phyloP scores from a whole-genome alignment of 2,329 filamentous ascomycete genomes.

The Beauveria caledonica region DNA sequence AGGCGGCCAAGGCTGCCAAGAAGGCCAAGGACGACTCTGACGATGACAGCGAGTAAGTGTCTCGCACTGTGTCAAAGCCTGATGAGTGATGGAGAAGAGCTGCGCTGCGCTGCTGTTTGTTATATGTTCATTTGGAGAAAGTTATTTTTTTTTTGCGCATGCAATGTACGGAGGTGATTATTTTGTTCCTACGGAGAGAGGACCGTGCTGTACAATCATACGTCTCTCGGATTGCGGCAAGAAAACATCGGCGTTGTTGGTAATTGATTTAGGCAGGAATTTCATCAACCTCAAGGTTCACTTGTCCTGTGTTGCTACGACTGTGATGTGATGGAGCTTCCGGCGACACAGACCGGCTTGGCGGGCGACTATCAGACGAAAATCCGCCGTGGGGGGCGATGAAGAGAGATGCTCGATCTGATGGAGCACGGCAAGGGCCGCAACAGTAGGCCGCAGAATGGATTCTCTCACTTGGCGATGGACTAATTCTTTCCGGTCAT shows the following conservation, averaged over 20 bases:
- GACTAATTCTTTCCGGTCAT: background rate
- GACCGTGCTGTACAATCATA: constrained; percentile 7
- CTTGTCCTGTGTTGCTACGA: background rate
- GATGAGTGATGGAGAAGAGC: constrained; percentile 7
- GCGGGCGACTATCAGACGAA: too few species aligned
- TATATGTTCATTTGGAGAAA: background rate
- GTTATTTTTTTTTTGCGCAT: background rate
- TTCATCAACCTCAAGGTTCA: background rate
- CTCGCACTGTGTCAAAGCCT: background rate
- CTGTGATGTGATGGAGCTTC: background rate
- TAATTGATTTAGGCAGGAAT: constrained; percentile 11
- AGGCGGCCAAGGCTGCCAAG: constrained; percentile 47
- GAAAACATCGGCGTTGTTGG: constrained; percentile 10
- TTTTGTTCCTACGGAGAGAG: constrained; percentile 6
- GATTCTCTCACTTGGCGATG: background rate
- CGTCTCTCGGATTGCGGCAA: constrained; percentile 8
- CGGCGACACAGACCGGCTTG: too few species aligned
- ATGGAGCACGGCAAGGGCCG: background rate
- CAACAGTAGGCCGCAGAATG: background rate
- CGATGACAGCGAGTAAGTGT: constrained; percentile 42
- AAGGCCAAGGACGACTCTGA: constrained; percentile 43
- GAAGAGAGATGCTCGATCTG: background rate
- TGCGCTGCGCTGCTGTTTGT: background rate
- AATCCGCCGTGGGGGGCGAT: background rate
- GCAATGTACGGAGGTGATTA: background rate